Conservation (phyloP, 139 green algal genomes). For the Chlamydomonas sphaeroides region DNA sequence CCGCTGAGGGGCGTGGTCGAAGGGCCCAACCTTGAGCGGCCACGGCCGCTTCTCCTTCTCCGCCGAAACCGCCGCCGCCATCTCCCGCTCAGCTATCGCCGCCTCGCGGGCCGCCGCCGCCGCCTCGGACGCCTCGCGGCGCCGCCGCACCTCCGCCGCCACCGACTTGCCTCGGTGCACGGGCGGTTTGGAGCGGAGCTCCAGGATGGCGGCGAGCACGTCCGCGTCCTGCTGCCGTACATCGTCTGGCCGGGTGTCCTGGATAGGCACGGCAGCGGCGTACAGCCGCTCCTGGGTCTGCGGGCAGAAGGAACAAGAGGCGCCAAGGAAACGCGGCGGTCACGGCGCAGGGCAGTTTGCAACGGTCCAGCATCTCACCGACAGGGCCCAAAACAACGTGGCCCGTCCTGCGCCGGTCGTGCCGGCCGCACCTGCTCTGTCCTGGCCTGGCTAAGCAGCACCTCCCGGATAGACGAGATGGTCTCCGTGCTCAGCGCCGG, state of each 20-base stretch:
- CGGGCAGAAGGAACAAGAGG: too few relatives aligned
- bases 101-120: not conserved
- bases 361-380: too few relatives aligned
- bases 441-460: constrained; percentile 28
- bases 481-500: constrained; percentile 31
- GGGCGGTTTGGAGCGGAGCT: not conserved
- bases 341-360: too few relatives aligned
- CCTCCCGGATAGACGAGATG: constrained; percentile 33
- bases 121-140: constrained; percentile 32
- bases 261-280: constrained; percentile 1
- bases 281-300: constrained; percentile 27
- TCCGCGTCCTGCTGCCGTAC: constrained; percentile 2
- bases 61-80: constrained; percentile 8
- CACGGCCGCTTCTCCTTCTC: constrained; percentile 51
- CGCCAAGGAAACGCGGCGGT: too few relatives aligned
- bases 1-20: constrained; percentile 64
- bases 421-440: too few relatives aligned
- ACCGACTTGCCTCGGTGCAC: not conserved
- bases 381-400: too few relatives aligned
- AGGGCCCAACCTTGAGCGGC: constrained; percentile 58
- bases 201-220: constrained; percentile 21
- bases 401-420: too few relatives aligned
- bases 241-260: constrained; percentile 2
- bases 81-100: constrained; percentile 24
- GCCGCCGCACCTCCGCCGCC: constrained; percentile 18